Base-by-base conservation (phyloP, 2,329 filamentous ascomycete genomes). In the Trichoderma brevicompactum region DNA sequence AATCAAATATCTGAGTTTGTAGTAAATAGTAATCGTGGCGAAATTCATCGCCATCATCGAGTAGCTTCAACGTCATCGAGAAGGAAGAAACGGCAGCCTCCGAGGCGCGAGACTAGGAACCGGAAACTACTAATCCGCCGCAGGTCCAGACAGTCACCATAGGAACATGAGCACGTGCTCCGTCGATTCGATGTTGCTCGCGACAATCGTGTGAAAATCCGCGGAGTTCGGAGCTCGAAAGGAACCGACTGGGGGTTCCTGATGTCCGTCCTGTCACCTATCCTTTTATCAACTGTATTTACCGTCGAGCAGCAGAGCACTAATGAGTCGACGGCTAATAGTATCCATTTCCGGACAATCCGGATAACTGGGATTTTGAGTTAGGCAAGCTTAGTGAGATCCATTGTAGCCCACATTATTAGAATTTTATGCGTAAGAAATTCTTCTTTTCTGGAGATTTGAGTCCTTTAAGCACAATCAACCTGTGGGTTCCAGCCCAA, bases 291-390 rank as follows among this genome's bases (percentile, higher is more conserved):
- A 38, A 38, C 15, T 46, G 43, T 17, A 10, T 19, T 19, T 19
- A 10, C 43, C 9, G 43, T 46, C n/a, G 43, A 53, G 17, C 34
- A 38, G n/a, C 8, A 23, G 10, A 28, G 38, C 34, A 17, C 23
- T 28, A 48, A 58, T 6, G 43, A 2, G 32, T 38, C 3, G 19
- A 38, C 43, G 41, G 19, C 46, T 28, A 60, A 52, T 44, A 40
- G 13, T 19, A 46, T 54, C 59, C 46, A 63, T 63, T 54, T 63
- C 59, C 59, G 59, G 41, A 41, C 59, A 63, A 54, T 63, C 59
- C 59, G 59, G 59, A 52, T 43, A n/a, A 17, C 49, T 44, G 13
- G 10, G 12, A 44, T 13, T 46, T 63, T 43, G 48, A 36, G 17
- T 43, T 38, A 40, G 13, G 13, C 38, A 38, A 63, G 59, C 59